A percentile compares a stretch with the other conserved stretches of the same genome.
phyloP scores from a whole-genome alignment of 2,329 filamentous ascomycete species.

The Exophiala aquamarina region DNA sequence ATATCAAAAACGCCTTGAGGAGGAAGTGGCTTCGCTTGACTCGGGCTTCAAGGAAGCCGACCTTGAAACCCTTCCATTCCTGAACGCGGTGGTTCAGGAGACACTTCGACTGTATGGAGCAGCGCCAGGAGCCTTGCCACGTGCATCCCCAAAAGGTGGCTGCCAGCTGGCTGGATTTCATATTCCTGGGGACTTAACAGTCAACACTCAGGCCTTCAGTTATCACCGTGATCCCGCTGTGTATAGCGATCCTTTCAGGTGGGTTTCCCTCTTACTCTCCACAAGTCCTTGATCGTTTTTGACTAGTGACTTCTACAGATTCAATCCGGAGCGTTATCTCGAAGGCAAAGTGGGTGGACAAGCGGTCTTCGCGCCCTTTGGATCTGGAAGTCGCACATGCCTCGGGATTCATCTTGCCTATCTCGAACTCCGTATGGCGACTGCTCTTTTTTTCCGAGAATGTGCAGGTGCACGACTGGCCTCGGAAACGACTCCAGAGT shows the following conservation, averaged over 20 bases:
- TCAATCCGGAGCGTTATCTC: conserved; percentile 2
- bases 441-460: conserved; percentile 53
- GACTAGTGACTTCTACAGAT: not conserved
- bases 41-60: conserved; percentile 1
- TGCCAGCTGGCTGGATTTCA: no score
- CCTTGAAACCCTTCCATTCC: conserved; percentile 52
- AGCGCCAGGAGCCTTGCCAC: conserved; percentile 25
- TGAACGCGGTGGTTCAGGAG: conserved; percentile 60
- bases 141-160: not conserved
- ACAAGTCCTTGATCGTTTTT: no score
- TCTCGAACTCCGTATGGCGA: conserved; percentile 55
- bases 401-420: conserved; percentile 67
- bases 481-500: not conserved
- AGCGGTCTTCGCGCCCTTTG: conserved; percentile 48
- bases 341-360: not conserved
- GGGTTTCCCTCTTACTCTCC: no score
- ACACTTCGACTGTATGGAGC: conserved; percentile 58
- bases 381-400: conserved; percentile 67
- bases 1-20: not conserved
- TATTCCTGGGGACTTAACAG: no score
- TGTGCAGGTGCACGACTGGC: conserved; percentile 8
- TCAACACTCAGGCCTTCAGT: no score
- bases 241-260: conserved; percentile 34
- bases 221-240: conserved; percentile 30
- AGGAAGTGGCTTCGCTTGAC: conserved; percentile 3